phyloP scores from a whole-genome alignment of 345 rosid species.

The Aquilaria malaccensis region DNA sequence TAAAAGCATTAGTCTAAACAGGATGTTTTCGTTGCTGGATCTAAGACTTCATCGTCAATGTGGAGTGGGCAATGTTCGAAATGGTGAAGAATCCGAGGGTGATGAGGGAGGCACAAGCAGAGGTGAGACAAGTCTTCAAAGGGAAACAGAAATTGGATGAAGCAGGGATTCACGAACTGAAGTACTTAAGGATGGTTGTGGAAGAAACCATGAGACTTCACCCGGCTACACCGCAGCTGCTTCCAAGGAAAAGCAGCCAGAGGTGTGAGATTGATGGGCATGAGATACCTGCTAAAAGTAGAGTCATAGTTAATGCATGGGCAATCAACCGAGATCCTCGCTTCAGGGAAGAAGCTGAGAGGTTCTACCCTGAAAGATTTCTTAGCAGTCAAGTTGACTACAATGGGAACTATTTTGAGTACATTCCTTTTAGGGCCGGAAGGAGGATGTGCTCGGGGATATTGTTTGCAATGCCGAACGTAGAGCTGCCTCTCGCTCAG shows the following conservation, averaged over 20 bases:
- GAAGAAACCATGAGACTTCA: constrained; percentile 6
- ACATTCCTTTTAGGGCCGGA: constrained; percentile 3
- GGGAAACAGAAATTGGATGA: constrained; percentile 3
- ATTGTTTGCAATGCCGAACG: not conserved
- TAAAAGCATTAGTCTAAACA: not conserved
- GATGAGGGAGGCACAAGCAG: constrained; percentile 8
- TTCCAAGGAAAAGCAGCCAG: not conserved
- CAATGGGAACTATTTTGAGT: not conserved
- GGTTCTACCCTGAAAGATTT: not conserved
- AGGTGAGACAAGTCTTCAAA: constrained; percentile 4
- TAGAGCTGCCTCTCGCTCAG: not conserved
- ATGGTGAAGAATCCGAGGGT: constrained; percentile 5
- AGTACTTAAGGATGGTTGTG: not conserved
- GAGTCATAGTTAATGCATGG: constrained; percentile 4
- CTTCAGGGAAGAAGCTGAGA: not conserved
- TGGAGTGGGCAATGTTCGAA: constrained; percentile 9
- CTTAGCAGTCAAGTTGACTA: not conserved
- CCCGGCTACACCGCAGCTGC: not conserved
- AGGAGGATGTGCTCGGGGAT: constrained; percentile 6
- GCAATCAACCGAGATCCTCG: too few relatives aligned
- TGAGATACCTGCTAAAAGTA: not conserved
- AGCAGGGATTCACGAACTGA: not conserved
- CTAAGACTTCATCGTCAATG: constrained; percentile 5
- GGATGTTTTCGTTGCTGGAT: constrained; percentile 6
- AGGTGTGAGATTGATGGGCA: constrained; percentile 1